Conservation (phyloP, 768 basidiomycete genomes). For the Scleroderma citrinum region DNA sequence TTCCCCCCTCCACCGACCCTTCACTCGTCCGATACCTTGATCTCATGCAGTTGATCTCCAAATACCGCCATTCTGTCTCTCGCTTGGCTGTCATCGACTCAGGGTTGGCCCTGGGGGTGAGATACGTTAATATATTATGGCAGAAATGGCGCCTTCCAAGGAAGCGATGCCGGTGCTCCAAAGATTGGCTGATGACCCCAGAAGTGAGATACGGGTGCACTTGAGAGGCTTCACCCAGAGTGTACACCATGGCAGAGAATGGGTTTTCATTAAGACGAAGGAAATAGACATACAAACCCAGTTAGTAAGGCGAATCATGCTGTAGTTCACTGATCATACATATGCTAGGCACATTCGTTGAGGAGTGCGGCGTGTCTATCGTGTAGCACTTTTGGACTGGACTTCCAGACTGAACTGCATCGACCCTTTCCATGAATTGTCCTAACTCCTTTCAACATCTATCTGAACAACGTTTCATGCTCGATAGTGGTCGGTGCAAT, state of each 20-base stretch:
- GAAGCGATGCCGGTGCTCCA: slow-evolving; percentile 45
- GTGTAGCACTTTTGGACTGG: slow-evolving; percentile 84
- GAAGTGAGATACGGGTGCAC: slow-evolving; percentile 72
- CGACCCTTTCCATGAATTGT: neutral
- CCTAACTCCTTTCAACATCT: slow-evolving; percentile 59
- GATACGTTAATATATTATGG: slow-evolving; percentile 34
- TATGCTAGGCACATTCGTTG: slow-evolving; percentile 80
- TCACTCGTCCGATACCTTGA: slow-evolving; percentile 37
- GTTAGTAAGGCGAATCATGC: slow-evolving; percentile 10
- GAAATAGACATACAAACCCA: slow-evolving; percentile 6
- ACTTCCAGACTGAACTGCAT: slow-evolving; percentile 16
- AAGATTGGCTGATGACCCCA: slow-evolving; percentile 52
- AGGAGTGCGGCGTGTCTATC: slow-evolving; percentile 75
- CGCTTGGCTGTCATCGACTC: slow-evolving; percentile 71
- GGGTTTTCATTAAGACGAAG: slow-evolving; percentile 72
- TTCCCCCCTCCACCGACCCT: slow-evolving; percentile 20
- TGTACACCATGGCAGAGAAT: slow-evolving; percentile 87
- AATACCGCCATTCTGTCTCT: slow-evolving; percentile 58
- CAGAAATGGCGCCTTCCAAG: slow-evolving; percentile 23
- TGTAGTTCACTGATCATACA: slow-evolving; percentile 82
- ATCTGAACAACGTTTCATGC: slow-evolving; percentile 78
- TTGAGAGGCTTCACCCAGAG: slow-evolving; percentile 62
- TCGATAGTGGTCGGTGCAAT: slow-evolving; percentile 82
- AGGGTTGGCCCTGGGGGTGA: slow-evolving; percentile 71
- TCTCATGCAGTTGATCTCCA: slow-evolving; percentile 48